A percentile compares a stretch with the other conserved stretches of the same genome.
Evolutionary conservation across 805 yeast genomes (phyloP).

Genomic region (Phaffomyces antillensis): DNA sequence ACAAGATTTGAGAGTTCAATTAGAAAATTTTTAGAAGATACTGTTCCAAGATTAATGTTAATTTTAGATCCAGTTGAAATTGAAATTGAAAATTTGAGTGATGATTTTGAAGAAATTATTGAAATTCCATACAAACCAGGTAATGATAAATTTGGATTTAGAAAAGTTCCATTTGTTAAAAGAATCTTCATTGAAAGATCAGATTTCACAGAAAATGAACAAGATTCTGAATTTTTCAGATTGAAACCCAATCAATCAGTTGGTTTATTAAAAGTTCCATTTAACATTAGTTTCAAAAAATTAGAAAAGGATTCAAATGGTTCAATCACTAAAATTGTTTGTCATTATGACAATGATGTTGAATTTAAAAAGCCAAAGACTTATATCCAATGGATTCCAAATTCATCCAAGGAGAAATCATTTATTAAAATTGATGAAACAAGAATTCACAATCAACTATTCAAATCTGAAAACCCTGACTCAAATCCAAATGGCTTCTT

Average conservation of each 20-base stretch:
- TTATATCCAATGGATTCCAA: constrained; percentile 94
- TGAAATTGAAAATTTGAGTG: constrained; percentile 73
- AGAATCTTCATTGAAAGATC: constrained; percentile 77
- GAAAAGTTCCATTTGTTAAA: constrained; percentile 70
- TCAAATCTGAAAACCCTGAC: constrained; percentile 86
- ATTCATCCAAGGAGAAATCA: constrained; percentile 48
- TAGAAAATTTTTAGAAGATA: constrained; percentile 78
- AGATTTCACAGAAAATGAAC: constrained; percentile 68
- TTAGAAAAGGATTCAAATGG: constrained; percentile 60
- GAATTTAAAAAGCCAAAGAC: constrained; percentile 68
- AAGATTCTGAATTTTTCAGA: constrained; percentile 73
- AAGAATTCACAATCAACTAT: constrained; percentile 80
- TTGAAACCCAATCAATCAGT: constrained; percentile 92
- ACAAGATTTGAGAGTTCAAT: constrained; percentile 85
- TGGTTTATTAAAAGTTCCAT: constrained; percentile 88
- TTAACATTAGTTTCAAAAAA: constrained; percentile 64
- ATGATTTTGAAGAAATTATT: constrained; percentile 61
- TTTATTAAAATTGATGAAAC: constrained; percentile 68
- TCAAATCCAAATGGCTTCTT: constrained; percentile 84
- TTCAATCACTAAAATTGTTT: constrained; percentile 61
- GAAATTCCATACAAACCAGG: constrained; percentile 91
- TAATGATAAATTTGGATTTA: constrained; percentile 64
- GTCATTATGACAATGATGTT: constrained; percentile 65
- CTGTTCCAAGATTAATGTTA: constrained; percentile 94
- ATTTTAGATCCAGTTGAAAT: constrained; percentile 81